A percentile compares a stretch with the other conserved stretches of the same genome.
Conservation (phyloP, 768 basidiomycete species). For the Agaricus subrufescens region DNA sequence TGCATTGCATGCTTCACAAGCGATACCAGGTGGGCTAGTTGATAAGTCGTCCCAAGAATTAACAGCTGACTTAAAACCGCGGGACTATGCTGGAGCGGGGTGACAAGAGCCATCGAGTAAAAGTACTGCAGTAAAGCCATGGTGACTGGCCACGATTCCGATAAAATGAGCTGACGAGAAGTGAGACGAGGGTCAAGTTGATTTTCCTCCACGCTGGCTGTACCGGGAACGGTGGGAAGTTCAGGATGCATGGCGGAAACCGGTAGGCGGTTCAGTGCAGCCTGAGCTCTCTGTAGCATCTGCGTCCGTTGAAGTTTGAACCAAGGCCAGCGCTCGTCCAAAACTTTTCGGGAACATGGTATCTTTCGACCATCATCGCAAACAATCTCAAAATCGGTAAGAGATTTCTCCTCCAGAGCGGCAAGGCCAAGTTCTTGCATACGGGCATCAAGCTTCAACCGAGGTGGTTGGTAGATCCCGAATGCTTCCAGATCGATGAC, state of each 20-base stretch:
- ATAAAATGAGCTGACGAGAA: conserved; percentile 72
- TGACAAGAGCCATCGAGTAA: conserved; percentile 81
- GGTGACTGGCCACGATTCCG: conserved; percentile 86
- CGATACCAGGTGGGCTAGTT: conserved; percentile 65
- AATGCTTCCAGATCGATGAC: conserved; percentile 91
- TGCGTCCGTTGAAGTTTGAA: conserved; percentile 68
- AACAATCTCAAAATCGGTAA: conserved; percentile 90
- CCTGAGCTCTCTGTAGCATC: conserved; percentile 54
- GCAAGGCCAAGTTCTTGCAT: conserved; percentile 85
- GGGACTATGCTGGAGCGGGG: conserved; percentile 87
- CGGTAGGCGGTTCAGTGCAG: conserved; percentile 55
- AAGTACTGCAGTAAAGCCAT: conserved; percentile 92
- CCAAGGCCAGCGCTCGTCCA: conserved; percentile 95
- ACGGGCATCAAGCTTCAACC: conserved; percentile 54
- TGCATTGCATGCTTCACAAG: conserved; percentile 96
- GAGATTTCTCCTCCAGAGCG: conserved; percentile 72
- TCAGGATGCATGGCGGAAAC: conserved; percentile 56
- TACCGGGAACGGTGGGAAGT: conserved; percentile 57
- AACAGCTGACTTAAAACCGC: conserved; percentile 86
- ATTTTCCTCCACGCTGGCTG: conserved; percentile 40
- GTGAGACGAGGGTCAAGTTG: conserved; percentile 77
- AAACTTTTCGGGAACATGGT: conserved; percentile 73
- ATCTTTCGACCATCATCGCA: conserved; percentile 89
- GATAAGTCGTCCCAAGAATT: conserved; percentile 79
- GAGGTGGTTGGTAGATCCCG: conserved; percentile 90